Evolutionary conservation across 352 stramenopile species (phyloP), one percentile per base, ranked within the genome.

Genomic region (Pythium vanterpoolii): DNA sequence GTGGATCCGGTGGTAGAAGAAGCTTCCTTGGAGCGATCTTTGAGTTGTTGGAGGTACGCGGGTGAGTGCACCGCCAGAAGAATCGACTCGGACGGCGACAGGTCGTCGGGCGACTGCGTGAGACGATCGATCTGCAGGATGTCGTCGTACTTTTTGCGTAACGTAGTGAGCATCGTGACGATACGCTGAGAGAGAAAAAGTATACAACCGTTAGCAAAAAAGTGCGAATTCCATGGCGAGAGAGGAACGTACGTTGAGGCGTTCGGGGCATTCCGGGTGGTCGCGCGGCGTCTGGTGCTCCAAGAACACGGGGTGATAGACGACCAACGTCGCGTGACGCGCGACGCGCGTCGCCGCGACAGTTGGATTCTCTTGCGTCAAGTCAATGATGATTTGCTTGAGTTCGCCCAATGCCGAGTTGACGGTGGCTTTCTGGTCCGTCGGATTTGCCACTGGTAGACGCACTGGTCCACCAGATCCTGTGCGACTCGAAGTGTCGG

Each of bases 251-350:
- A 90, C 83, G 54, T 87, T 85, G 43, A 94, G 72, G n/a, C 84
- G 79, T 46, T 91, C 80, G 1, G 84, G 84, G 39, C 82, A 94
- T 57, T 94, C 84, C 0, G 84, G 82, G 64, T 94, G 84, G 45
- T 91, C 78, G 60, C 87, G 85, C 7, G 85, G 85, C 5, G 85
- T 94, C 56, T 91, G 77, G 40, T 94, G 85, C n/a, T 91, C 80
- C 30, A 93, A 76, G 57, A 91, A 94, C 23, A 88, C 74, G 7
- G 85, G 83, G 47, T 94, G 85, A 51, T 94, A 94, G 51, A 91
- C 69, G 34, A 94, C 81, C 34, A 90, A 64, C 6, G 85, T 94
- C 13, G 76, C 83, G 11, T 58, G 53, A 21, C 52, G 52, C 18
- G 36, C 42, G 23, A 47, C 46, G 5, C 45, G 51, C 0, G 70